phyloP scores from a whole-genome alignment of 208 protist genomes.

The Porcisia hertigi region DNA sequence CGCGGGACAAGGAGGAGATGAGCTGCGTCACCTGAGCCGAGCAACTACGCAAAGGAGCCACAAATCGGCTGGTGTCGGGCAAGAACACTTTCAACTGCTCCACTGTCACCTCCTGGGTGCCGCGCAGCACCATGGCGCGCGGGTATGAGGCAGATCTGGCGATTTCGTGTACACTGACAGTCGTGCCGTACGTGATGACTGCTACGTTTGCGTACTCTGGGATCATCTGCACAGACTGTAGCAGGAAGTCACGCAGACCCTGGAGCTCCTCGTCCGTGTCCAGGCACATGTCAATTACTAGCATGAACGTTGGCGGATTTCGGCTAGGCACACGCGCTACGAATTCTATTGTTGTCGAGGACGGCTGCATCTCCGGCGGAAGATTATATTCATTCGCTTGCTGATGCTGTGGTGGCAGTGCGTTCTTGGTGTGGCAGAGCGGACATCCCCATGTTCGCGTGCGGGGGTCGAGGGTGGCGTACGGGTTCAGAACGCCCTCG shows the following conservation, averaged over 20 bases:
- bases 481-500: constrained; percentile 94
- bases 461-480: constrained; percentile 71
- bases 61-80: constrained; percentile 55
- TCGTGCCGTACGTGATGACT: constrained; percentile 98
- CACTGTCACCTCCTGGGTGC: constrained; percentile 72
- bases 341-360: constrained; percentile 94
- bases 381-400: constrained; percentile 87
- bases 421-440: constrained; percentile 94
- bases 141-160: constrained; percentile 70
- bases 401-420: constrained; percentile 95
- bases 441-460: constrained; percentile 93
- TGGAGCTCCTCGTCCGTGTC: constrained; percentile 93
- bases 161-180: constrained; percentile 91
- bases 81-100: constrained; percentile 56
- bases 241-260: constrained; percentile 94
- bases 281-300: constrained; percentile 98
- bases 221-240: constrained; percentile 90
- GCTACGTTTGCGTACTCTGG: constrained; percentile 94
- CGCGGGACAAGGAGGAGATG: constrained; percentile 94
- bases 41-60: constrained; percentile 75
- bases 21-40: constrained; percentile 81
- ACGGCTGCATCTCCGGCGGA: constrained; percentile 30
- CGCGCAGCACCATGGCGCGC: constrained; percentile 81
- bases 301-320: constrained; percentile 86
- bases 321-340: constrained; percentile 51